These are phyloP conservation scores for Tuber indicum DNA, from an alignment of 495 filamentous ascomycete species.

Conservation along the genomic window DNA sequence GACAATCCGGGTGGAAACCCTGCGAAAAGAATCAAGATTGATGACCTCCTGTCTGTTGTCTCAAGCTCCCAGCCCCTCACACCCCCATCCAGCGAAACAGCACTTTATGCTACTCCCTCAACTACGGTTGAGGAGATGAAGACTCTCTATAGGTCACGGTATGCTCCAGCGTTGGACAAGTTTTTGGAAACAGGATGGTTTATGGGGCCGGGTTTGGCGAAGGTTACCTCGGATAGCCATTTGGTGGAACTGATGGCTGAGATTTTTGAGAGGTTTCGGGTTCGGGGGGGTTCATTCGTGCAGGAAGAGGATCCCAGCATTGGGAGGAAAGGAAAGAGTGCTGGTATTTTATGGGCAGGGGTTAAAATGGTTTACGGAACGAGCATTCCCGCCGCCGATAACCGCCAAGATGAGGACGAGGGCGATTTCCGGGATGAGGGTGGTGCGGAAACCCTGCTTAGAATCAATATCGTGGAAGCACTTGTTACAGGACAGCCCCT, in stretches of 20 bases:
- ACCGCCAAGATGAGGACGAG: slow-evolving; percentile 30
- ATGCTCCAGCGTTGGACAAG: slow-evolving; percentile 34
- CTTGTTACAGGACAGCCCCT: slow-evolving; percentile 29
- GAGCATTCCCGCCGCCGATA: slow-evolving; percentile 36
- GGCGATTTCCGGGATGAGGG: slow-evolving; percentile 29
- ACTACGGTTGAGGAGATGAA: slow-evolving; percentile 34
- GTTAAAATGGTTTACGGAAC: slow-evolving; percentile 41
- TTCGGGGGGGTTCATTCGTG: slow-evolving; percentile 36
- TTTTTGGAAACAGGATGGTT: slow-evolving; percentile 40
- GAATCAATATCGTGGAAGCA: slow-evolving; percentile 37
- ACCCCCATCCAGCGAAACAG: slow-evolving; percentile 38
- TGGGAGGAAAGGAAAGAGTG: slow-evolving; percentile 31
- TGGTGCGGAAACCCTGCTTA: slow-evolving; percentile 28
- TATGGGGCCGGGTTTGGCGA: slow-evolving; percentile 25
- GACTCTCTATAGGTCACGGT: slow-evolving; percentile 24
- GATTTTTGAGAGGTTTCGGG: slow-evolving; percentile 35
- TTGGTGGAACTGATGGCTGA: slow-evolving; percentile 38
- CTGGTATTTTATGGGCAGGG: slow-evolving; percentile 38
- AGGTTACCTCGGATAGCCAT: slow-evolving; percentile 24
- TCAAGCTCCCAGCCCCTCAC: slow-evolving; percentile 38
- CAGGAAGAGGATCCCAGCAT: slow-evolving; percentile 38
- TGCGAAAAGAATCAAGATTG: slow-evolving; percentile 42
- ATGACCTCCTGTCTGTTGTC: slow-evolving; percentile 39
- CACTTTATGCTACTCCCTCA: slow-evolving; percentile 30
- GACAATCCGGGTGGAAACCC: slow-evolving; percentile 32